Evolutionary conservation across 2,329 filamentous ascomycete genomes (phyloP), one percentile per base, ranked within the genome.

Genomic region (Alternaria tenuissima): DNA sequence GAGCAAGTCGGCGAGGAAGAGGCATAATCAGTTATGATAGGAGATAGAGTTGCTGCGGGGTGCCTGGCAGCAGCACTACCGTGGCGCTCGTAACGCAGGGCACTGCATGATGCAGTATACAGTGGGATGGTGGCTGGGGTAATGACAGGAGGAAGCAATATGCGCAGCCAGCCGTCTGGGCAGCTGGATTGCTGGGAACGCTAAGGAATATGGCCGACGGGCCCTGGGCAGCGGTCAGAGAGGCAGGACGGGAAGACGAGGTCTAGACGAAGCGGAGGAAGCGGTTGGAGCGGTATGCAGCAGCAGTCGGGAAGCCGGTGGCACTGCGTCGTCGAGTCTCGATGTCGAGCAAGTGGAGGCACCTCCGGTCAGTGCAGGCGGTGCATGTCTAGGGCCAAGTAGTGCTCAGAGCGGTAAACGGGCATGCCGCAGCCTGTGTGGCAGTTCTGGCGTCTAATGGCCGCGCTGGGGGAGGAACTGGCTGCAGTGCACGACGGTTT

Each of bases 391-490:
- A 22, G 38, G 20, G 20, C 20, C 52, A 36, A 6, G 34, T 49
- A 20, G 54, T 46, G 28, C 48, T 41, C 26, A 38, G 30, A 39
- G 49, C 52, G 59, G 53, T 46, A 57, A 48, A 14, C 52, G 46
- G 59, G 57, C 44, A 53, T 53, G 61, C 53, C 52, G 55, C 58
- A 59, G 43, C 47, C 52, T 41, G 48, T 55, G 38, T 53, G 32
- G 43, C 54, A 41, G 36, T 18, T 47, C 43, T 24, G 49, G 48
- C 49, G 44, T 58, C 43, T 51, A 58, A 22, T 60, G 59, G 54
- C 61, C 24, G 62, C 51, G 41, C 43, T 41, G 42, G n/a, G 44
- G 36, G 22, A 24, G 42, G 30, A 48, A 28, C 20, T 60, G 52
- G 52, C 52, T 55, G 57, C 52, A 42, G 32, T 28, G 18, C 18